Evolutionary conservation across 495 filamentous ascomycete species (phyloP), one percentile per base, ranked within the genome.

Genomic region (Massariosphaeria phaeospora): DNA sequence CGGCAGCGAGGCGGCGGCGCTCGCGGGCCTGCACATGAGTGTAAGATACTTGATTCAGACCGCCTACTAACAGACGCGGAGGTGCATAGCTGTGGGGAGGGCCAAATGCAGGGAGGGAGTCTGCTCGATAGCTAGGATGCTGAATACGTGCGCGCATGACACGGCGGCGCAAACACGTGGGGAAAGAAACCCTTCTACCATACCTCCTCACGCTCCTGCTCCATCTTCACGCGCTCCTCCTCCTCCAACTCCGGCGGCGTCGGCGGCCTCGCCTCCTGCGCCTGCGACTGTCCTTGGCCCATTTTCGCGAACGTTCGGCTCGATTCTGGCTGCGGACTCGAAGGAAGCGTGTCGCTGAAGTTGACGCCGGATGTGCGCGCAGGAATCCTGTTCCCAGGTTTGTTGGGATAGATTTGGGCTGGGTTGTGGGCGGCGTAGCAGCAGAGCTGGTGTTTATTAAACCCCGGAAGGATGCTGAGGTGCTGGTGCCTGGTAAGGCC

Each of bases 121-220:
- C n/a, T n/a, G n/a, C n/a, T n/a, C n/a, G n/a, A n/a, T n/a, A n/a
- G n/a, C n/a, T n/a, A n/a, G n/a, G n/a, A n/a, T n/a, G n/a, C n/a
- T n/a, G n/a, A n/a, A n/a, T n/a, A n/a, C n/a, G n/a, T n/a, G n/a
- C n/a, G n/a, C n/a, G n/a, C n/a, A n/a, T n/a, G n/a, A n/a, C n/a
- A n/a, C n/a, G n/a, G n/a, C n/a, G n/a, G n/a, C n/a, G n/a, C n/a
- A n/a, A n/a, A n/a, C n/a, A n/a, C n/a, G n/a, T n/a, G n/a, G n/a
- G n/a, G n/a, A n/a, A n/a, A n/a, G n/a, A n/a, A n/a, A n/a, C n/a
- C n/a, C n/a, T n/a, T n/a, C n/a, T n/a, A n/a, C n/a, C n/a, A n/a
- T n/a, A 57, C 54, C 54, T 57, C 54, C 30, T 45, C 54, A 17
- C 51, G 54, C 18, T 43, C 9, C 17, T 23, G n/a, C 5, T 36